These are phyloP conservation scores for Linnemannia elongata DNA, from an alignment of 192 early-diverging fungal species.

Conservation along the genomic window DNA sequence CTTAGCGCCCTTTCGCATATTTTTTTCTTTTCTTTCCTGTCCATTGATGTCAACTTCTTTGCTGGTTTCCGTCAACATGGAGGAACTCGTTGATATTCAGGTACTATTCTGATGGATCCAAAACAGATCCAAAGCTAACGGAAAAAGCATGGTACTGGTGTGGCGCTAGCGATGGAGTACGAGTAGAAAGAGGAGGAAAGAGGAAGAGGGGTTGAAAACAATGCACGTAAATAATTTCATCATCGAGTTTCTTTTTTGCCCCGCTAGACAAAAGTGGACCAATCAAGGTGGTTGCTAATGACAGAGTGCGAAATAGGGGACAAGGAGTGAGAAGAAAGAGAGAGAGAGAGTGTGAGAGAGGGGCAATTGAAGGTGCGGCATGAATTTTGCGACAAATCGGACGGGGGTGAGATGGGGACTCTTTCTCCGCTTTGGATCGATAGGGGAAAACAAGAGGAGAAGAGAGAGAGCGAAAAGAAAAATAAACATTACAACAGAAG, in stretches of 20 bases:
- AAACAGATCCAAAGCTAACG: not conserved
- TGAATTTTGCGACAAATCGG: not conserved
- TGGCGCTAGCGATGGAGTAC: too few species aligned
- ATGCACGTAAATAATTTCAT: conserved; percentile 3
- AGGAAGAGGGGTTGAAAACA: not conserved
- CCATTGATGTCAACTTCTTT: not conserved
- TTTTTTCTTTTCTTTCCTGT: too few species aligned
- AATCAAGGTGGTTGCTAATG: not conserved
- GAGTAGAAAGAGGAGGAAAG: too few species aligned
- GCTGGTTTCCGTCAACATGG: not conserved
- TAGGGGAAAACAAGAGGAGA: too few species aligned
- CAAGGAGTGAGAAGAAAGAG: too few species aligned
- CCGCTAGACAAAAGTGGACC: not conserved
- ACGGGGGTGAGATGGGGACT: too few species aligned
- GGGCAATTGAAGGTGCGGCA: not conserved
- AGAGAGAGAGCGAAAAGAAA: too few species aligned
- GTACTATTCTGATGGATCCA: not conserved
- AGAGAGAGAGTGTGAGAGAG: not conserved
- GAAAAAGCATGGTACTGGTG: not conserved
- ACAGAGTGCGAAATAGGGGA: not conserved
- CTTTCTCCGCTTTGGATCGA: too few species aligned
- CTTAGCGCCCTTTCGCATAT: too few species aligned
- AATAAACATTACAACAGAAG: too few species aligned
- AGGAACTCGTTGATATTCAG: not conserved
- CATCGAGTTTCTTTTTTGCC: not conserved